These are phyloP conservation scores for Schizochytrium sp. DNA, from an alignment of 108 stramenopile genomes.

Conservation along the genomic window DNA sequence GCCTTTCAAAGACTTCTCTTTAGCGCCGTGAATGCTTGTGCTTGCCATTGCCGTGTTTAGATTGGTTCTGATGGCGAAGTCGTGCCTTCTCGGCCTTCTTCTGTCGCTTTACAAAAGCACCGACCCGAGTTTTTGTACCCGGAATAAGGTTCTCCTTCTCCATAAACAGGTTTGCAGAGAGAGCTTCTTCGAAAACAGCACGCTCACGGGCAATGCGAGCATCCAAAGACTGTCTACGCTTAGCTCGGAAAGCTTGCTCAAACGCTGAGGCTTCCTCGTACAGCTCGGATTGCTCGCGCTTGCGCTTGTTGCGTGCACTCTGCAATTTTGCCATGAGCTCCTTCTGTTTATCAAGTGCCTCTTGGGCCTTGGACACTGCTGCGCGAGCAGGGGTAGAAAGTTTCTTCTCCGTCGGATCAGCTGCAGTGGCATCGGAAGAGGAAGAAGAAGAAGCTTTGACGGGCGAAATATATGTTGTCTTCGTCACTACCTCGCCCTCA, in stretches of 20 bases:
- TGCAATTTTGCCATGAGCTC: background rate
- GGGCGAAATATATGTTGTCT: no score
- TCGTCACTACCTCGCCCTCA: no score
- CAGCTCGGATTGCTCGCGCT: background rate
- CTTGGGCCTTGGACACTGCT: no score
- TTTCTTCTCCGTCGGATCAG: no score
- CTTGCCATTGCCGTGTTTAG: background rate
- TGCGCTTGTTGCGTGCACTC: background rate
- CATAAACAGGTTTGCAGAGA: background rate
- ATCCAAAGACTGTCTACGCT: constrained; percentile 23
- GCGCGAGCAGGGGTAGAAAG: no score
- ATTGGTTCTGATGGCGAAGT: constrained; percentile 1
- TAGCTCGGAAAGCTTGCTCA: background rate
- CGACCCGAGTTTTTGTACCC: constrained; percentile 7
- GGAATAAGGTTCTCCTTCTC: constrained; percentile 58
- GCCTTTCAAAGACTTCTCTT: background rate
- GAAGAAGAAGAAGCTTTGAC: no score
- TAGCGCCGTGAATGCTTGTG: constrained; percentile 33
- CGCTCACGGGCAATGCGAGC: constrained; percentile 23
- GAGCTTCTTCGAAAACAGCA: constrained; percentile 10
- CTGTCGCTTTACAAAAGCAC: background rate
- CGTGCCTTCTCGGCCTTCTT: constrained; percentile 30
- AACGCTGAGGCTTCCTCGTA: background rate
- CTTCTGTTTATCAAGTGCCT: background rate
- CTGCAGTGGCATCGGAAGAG: no score